These are phyloP conservation scores for Rossbeevera mucosa DNA, from an alignment of 768 basidiomycete genomes.

Conservation along the genomic window DNA sequence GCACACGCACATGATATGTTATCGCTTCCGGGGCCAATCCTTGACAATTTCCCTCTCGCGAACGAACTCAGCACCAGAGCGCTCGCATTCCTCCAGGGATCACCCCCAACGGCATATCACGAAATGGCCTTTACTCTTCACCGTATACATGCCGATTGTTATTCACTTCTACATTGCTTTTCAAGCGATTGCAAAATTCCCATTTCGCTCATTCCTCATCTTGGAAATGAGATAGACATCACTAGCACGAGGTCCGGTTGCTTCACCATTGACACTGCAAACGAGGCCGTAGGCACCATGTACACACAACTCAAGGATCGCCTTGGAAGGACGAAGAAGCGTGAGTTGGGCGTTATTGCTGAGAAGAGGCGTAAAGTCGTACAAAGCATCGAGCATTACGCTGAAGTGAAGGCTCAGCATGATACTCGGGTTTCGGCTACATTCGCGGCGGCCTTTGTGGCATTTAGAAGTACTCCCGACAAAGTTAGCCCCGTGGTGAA, in stretches of 20 bases:
- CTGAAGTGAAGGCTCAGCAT: slow-evolving; percentile 76
- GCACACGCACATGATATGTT: slow-evolving; percentile 51
- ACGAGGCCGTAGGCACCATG: slow-evolving; percentile 61
- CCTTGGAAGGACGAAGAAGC: slow-evolving; percentile 74
- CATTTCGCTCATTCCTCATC: slow-evolving; percentile 67
- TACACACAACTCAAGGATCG: slow-evolving; percentile 73
- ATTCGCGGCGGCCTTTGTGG: slow-evolving; percentile 87
- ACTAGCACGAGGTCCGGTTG: slow-evolving; percentile 56
- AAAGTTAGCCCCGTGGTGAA: slow-evolving; percentile 96
- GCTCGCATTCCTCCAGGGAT: slow-evolving; percentile 67
- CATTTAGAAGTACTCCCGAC: slow-evolving; percentile 79
- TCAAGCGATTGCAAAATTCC: slow-evolving; percentile 84
- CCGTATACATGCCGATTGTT: slow-evolving; percentile 77
- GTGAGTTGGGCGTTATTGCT: slow-evolving; percentile 62
- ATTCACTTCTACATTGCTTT: slow-evolving; percentile 77
- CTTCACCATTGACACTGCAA: slow-evolving; percentile 79
- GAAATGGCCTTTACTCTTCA: slow-evolving; percentile 83
- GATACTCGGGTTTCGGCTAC: slow-evolving; percentile 86
- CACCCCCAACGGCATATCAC: slow-evolving; percentile 76
- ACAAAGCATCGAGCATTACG: slow-evolving; percentile 71
- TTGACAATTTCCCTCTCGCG: slow-evolving; percentile 56
- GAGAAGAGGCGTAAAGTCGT: slow-evolving; percentile 72
- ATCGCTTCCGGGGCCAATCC: slow-evolving; percentile 38
- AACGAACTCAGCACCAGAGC: slow-evolving; percentile 65
- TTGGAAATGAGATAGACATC: slow-evolving; percentile 76